Base-by-base conservation (phyloP, 306 rosid genomes). In the Hylodesmum podocarpum region DNA sequence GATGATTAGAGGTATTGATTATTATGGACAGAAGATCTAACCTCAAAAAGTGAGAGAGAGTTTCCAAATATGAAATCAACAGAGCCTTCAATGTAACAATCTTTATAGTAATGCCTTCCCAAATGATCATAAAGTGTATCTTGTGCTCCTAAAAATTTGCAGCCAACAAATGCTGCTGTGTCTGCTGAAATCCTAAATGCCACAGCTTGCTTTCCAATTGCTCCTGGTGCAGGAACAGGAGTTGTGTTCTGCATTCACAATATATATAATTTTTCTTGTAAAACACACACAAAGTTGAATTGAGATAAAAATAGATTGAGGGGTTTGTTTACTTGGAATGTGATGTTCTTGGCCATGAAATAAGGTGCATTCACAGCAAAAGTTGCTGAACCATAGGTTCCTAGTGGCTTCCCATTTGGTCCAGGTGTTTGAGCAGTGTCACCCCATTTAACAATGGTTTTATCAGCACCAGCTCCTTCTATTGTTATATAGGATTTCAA, bases 61-160 rank as follows among this genome's bases (percentile, higher is more conserved):
- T 96, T 93, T 57, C 99, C 99, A n/a, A 96, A 96, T 61, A 96
- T 96, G 97, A 96, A 96, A 64, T 96, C 99, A 44, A 92, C 98
- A 2, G 99, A 92, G n/a, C 99, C 98, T 88, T 96, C 99, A 27
- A 96, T 92, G 61, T 92, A 96, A 75, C 98, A 92, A 64, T 96
- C 98, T 41, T 92, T 96, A 59, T 96, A 96, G 55, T 96, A 96
- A 81, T 96, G 99, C 49, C 99, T 84, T 0, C 99, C 99, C 61
- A 88, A 0, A 66, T 96, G 98, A 73, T 96, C 99, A 73, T 96
- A 96, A 1, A 96, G 84, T 37, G 99, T 95, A 70, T 95, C 99
- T 63, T 95, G 99, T 41, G 91, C 99, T 51, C 99, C 99, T 40
- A 96, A 83, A 78, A 96, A 96, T 70, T 57, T 96, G 64, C 99